These are phyloP conservation scores for Neoboletus subvelutipes DNA, from an alignment of 768 basidiomycete species.

Conservation along the genomic window DNA sequence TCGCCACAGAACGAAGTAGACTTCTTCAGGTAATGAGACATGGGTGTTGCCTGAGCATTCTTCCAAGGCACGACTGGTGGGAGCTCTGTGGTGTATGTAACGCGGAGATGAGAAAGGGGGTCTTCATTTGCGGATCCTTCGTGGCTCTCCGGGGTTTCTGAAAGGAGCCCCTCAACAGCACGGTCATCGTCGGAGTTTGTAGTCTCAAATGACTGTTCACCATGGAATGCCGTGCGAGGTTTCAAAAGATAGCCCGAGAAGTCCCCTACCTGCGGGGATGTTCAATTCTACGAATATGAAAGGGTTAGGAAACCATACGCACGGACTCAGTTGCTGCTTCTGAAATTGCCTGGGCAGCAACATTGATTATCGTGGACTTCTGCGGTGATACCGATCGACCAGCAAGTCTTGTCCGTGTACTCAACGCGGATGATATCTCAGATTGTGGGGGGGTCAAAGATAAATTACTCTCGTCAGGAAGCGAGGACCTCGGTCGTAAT, in stretches of 20 bases:
- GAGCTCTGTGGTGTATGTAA: conserved; percentile 36
- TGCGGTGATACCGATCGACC: conserved; percentile 35
- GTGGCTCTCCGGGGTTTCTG: conserved; percentile 33
- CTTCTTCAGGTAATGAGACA: conserved; percentile 39
- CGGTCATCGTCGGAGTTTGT: conserved; percentile 40
- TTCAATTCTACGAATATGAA: conserved; percentile 33
- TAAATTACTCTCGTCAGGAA: conserved; percentile 32
- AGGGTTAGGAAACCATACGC: conserved; percentile 28
- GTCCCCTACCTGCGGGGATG: conserved; percentile 30
- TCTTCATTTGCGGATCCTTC: conserved; percentile 32
- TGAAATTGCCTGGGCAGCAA: conserved; percentile 22
- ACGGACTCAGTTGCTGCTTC: conserved; percentile 32
- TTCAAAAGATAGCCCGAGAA: conserved; percentile 25
- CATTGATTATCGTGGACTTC: conserved; percentile 25
- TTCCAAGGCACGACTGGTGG: conserved; percentile 36
- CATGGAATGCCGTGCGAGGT: conserved; percentile 27
- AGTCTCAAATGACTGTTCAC: conserved; percentile 33
- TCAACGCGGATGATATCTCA: conserved; percentile 30
- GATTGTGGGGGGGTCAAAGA: conserved; percentile 26
- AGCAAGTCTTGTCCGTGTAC: conserved; percentile 32
- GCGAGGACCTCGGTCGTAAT: conserved; percentile 33
- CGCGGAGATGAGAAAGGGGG: conserved; percentile 36
- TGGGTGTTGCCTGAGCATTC: conserved; percentile 33
- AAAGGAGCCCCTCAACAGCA: conserved; percentile 32
- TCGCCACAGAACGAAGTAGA: conserved; percentile 40